phyloP scores from a whole-genome alignment of 2,329 filamentous ascomycete genomes.

The Calonectria pteridis region DNA sequence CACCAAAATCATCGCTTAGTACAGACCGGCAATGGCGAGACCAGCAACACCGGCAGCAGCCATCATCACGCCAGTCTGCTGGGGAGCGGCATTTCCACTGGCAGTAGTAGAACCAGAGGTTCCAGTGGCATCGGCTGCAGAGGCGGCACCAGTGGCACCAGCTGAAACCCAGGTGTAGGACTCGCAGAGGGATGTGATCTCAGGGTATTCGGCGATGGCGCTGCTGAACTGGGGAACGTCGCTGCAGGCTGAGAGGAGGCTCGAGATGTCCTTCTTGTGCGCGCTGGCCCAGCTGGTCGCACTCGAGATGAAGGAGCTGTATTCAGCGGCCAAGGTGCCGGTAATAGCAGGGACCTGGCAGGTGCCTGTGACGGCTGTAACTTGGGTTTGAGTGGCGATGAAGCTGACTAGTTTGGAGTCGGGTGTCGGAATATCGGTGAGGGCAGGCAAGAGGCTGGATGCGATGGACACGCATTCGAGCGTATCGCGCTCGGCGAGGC shows the following conservation, averaged over 20 bases:
- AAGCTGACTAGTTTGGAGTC: neutral
- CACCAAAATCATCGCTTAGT: neutral
- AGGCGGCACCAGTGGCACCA: neutral
- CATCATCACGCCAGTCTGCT: constrained; percentile 4
- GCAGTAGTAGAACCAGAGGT: neutral
- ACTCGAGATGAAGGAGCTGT: neutral
- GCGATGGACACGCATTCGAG: neutral
- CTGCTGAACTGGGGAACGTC: constrained; percentile 6
- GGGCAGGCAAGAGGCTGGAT: neutral
- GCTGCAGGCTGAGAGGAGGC: neutral
- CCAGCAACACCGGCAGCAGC: neutral
- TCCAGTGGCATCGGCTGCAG: neutral
- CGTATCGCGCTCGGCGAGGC: neutral
- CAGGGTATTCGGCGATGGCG: neutral
- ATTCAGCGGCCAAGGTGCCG: neutral
- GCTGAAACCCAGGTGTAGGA: neutral
- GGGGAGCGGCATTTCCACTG: neutral
- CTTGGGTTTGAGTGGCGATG: neutral
- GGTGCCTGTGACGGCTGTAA: neutral
- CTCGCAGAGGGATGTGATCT: neutral
- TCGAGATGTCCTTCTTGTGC: neutral
- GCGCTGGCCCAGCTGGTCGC: neutral
- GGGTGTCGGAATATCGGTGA: neutral
- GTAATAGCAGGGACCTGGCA: neutral
- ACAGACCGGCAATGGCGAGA: constrained; percentile 1